Base-by-base conservation (phyloP, 331 rosid genomes). In the Acacia pycnantha region DNA sequence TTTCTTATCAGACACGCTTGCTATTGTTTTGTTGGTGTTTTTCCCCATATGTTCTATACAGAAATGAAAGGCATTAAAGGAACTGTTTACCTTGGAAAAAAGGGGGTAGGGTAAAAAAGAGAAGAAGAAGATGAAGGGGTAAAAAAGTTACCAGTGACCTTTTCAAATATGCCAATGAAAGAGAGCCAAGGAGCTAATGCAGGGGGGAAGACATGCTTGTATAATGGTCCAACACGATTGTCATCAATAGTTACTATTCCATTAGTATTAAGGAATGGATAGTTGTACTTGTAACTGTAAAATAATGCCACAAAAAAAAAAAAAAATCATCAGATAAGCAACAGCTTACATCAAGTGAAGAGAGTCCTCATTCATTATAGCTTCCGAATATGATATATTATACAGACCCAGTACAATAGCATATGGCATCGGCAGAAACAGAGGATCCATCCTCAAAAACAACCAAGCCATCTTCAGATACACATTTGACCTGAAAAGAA, bases 121-220 rank as follows among this genome's bases (percentile, higher is more conserved):
- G 40, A 37, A 37, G 40, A 6, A 35, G 40, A 35, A 37, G 40
- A 33, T 5, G 29, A 29, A 27, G 11, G 5, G 6, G 41, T 1
- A 27, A 43, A 15, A 47, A 21, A 47, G 53, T 31, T 33, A 66
- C 5, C 37, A 58, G 24, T 48, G 31, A 85, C 86, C 88, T 75
- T 74, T 71, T 78, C 77, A 16, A 74, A 62, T 15, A 87, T 73
- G 14, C 89, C 91, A 43, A 88, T 54, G 78, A 86, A 88, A 50
- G 91, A 88, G 26, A 86, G 89, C 72, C 83, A 71, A 48, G 89
- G 91, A 48, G 89, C 86, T 47, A 88, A 21, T 35, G 81, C 31
- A 70, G 91, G 91, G 40, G 89, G 91, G 67, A 88, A 88, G 74
- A 85, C 79, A 1, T 85, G 91, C 61, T 88, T 86, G 79, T 85